Evolutionary conservation across 2,329 filamentous ascomycete genomes (phyloP), one percentile per base, ranked within the genome.

Genomic region (Talaromyces pinophilus): DNA sequence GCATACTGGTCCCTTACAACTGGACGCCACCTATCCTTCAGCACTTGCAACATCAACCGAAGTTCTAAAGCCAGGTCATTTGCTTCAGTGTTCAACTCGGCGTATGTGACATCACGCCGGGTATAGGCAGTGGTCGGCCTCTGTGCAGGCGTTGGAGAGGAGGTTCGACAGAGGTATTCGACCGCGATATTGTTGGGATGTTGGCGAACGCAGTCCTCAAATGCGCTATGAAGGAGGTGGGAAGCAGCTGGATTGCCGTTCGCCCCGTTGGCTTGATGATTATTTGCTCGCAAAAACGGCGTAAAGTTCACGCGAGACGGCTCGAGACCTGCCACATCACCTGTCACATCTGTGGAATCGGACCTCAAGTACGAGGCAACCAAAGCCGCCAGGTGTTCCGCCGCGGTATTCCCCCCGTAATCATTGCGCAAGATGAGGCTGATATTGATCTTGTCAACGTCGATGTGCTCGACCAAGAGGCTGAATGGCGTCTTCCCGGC

Each of bases 271-370:
- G 19, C 15, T 30, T 55, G 54, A 38, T 46, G 52, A 22, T 35
- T 57, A 22, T 57, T 57, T 7, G 7, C 54, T 22, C 35, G 30
- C 30, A 19, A 38, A 38, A 57, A 57, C 22, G 54, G 54, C 5
- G 10, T n/a, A 22, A 57, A 57, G 35, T 57, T 57, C n/a, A 57
- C 54, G 30, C 54, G 54, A 57, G 54, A 57, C 28, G 54, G 54
- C 17, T 5, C 54, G 13, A 57, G 54, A 57, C 54, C n/a, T 13
- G 54, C 30, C 54, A 57, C 54, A 40, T 30, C 54, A 22, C 54
- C 30, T 38, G 30, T 57, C 54, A 13, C 22, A 38, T 57, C n/a
- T 11, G n/a, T 57, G 54, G 54, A 57, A 40, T 57, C 54, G 28
- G 54, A 38, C 54, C 38, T 57, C 30, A 57, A 38, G 54, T 40